These are phyloP conservation scores for Neoboletus brunneissimus DNA, from an alignment of 768 basidiomycete genomes.

Conservation along the genomic window DNA sequence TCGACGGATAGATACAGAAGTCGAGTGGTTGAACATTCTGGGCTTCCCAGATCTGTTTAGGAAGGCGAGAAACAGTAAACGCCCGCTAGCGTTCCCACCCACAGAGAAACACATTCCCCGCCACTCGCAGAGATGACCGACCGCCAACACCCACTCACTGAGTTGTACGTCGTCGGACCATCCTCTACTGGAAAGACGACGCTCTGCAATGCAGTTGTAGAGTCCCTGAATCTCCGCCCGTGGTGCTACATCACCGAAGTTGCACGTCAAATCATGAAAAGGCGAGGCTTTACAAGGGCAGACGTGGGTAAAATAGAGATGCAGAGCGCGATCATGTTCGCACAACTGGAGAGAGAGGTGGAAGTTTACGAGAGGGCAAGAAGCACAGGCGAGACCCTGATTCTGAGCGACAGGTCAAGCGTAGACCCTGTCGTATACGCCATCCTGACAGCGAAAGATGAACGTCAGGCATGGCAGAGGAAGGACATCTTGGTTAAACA, in stretches of 20 bases:
- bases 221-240: conserved; percentile 37
- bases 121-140: conserved; percentile 16
- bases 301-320: conserved; percentile 52
- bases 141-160: conserved; percentile 12
- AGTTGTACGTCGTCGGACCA: conserved; percentile 50
- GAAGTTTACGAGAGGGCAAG: conserved; percentile 12
- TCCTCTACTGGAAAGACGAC: conserved; percentile 74
- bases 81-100: conserved; percentile 19
- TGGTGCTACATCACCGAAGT: conserved; percentile 55
- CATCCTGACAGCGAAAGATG: conserved; percentile 41
- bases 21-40: not conserved
- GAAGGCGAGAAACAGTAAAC: conserved; percentile 4
- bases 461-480: conserved; percentile 36
- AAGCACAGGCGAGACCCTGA: conserved; percentile 25
- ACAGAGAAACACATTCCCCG: conserved; percentile 1
- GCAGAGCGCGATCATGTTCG: conserved; percentile 61
- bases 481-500: conserved; percentile 35
- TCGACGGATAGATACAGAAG: not conserved
- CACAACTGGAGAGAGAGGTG: conserved; percentile 48
- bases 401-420: conserved; percentile 63
- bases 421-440: conserved; percentile 66
- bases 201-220: conserved; percentile 51
- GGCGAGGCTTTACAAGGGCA: conserved; percentile 50
- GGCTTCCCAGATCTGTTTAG: conserved; percentile 8
- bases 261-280: conserved; percentile 55